These are phyloP conservation scores for Xylariales sp. DNA, from an alignment of 2,329 filamentous ascomycete species.

Conservation along the genomic window DNA sequence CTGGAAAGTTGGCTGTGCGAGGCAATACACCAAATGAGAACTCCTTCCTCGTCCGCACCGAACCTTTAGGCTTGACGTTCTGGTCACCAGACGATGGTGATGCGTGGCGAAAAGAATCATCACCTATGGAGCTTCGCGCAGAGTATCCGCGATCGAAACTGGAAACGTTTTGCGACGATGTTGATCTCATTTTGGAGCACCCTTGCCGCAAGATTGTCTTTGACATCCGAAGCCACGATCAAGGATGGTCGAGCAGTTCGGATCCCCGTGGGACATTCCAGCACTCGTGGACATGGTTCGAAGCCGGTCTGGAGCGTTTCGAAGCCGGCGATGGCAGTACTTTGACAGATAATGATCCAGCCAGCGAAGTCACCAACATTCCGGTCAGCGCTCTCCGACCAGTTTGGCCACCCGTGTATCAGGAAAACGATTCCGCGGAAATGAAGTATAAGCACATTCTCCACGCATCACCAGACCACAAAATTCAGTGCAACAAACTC, in stretches of 20 bases:
- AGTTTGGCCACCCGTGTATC: conserved; percentile 18
- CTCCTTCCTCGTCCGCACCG: conserved; percentile 35
- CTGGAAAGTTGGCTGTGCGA: conserved; percentile 9
- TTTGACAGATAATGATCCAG: conserved; percentile 8
- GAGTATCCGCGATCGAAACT: conserved; percentile 28
- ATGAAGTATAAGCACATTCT: conserved; percentile 33
- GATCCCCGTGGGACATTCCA: conserved; percentile 33
- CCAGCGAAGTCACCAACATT: conserved; percentile 7
- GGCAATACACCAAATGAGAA: conserved; percentile 25
- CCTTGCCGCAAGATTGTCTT: conserved; percentile 61
- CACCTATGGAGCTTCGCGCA: conserved; percentile 16
- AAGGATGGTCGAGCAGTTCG: conserved; percentile 46
- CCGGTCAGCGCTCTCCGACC: conserved; percentile 24
- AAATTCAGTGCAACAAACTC: conserved; percentile 44
- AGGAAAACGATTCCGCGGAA: conserved; percentile 5
- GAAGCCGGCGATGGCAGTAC: conserved; percentile 29
- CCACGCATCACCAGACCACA: conserved; percentile 26
- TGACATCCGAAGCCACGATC: conserved; percentile 51
- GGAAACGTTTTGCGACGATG: conserved; percentile 32
- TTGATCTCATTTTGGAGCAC: conserved; percentile 34
- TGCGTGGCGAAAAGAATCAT: conserved; percentile 16
- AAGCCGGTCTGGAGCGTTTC: conserved; percentile 55
- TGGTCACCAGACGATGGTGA: conserved; percentile 19
- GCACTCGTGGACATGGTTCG: conserved; percentile 59
- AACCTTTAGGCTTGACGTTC: conserved; percentile 32